These are phyloP conservation scores for Salicornia ramosissima DNA, from an alignment of 148 eudicot genomes.

Conservation along the genomic window DNA sequence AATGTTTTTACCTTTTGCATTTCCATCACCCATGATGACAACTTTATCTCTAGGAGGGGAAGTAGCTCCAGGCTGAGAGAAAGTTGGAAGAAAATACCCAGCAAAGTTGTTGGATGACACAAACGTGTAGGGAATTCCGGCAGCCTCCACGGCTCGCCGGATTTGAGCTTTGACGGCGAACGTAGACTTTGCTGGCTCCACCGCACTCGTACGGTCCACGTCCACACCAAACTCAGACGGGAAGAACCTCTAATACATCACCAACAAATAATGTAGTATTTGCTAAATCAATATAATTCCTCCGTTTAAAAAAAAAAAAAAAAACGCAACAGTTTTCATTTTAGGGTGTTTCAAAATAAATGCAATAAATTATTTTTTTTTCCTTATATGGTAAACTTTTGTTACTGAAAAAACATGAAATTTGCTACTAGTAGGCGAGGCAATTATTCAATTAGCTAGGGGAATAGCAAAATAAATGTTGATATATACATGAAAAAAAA, in stretches of 20 bases:
- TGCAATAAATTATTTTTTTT: too few species aligned
- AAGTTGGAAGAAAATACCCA: constrained; percentile 37
- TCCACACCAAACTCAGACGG: constrained; percentile 71
- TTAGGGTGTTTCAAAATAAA: too few species aligned
- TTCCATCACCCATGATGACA: constrained; percentile 60
- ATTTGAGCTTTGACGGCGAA: constrained; percentile 36
- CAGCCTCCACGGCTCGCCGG: constrained; percentile 49
- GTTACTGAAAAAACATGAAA: too few species aligned
- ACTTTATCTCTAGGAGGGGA: constrained; percentile 65
- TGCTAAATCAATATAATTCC: too few species aligned
- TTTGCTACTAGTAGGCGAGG: too few species aligned
- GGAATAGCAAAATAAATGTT: too few species aligned
- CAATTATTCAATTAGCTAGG: too few species aligned
- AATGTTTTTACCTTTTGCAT: constrained; percentile 40
- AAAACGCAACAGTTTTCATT: too few species aligned
- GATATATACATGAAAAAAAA: too few species aligned
- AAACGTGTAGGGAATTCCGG: constrained; percentile 56
- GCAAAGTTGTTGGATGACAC: constrained; percentile 48
- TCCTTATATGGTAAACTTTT: too few species aligned
- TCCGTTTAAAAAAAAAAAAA: too few species aligned
- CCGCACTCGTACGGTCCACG: constrained; percentile 51
- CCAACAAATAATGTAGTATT: neutral
- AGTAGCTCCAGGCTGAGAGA: constrained; percentile 49
- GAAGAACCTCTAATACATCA: constrained; percentile 45
- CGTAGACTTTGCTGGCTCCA: constrained; percentile 48